phyloP scores from a whole-genome alignment of 1,284 basidiomycete species.

The Porodaedalea pini region DNA sequence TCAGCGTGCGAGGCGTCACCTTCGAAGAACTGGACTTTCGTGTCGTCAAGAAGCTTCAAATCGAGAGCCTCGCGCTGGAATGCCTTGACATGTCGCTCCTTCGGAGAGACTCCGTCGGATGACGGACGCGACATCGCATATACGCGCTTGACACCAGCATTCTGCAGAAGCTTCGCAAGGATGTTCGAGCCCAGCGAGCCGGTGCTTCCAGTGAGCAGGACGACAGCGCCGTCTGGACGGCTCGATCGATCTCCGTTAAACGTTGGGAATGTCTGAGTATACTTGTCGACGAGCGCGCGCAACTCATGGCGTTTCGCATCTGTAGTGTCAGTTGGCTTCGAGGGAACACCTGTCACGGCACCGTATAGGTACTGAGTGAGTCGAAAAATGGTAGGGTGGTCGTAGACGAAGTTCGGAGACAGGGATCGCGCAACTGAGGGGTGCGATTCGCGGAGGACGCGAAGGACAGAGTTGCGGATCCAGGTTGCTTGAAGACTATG shows the following conservation, averaged over 20 bases:
- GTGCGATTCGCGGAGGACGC: slow-evolving; percentile 27
- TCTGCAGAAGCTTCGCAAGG: slow-evolving; percentile 28
- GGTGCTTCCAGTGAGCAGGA: slow-evolving; percentile 37
- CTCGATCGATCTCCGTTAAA: slow-evolving; percentile 1
- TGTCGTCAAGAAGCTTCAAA: slow-evolving; percentile 6
- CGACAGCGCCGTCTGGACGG: slow-evolving; percentile 12
- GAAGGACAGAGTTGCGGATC: slow-evolving; percentile 38
- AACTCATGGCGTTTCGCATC: no score
- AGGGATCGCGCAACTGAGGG: slow-evolving; percentile 20
- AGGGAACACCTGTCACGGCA: no score
- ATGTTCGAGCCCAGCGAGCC: slow-evolving; percentile 34
- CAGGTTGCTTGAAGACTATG: slow-evolving; percentile 41
- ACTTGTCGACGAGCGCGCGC: slow-evolving; percentile 23
- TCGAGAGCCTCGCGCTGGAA: slow-evolving; percentile 27
- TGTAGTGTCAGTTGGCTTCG: no score
- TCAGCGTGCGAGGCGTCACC: slow-evolving; percentile 23
- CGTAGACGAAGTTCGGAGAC: slow-evolving; percentile 35
- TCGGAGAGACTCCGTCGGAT: slow-evolving; percentile 19
- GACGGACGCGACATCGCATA: slow-evolving; percentile 34
- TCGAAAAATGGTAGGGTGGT: slow-evolving; percentile 31
- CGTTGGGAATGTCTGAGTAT: slow-evolving; percentile 17
- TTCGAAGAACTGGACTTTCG: slow-evolving; percentile 27
- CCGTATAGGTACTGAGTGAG: slow-evolving; percentile 28
- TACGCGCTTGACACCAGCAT: slow-evolving; percentile 25
- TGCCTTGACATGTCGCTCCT: slow-evolving; percentile 27